Conservation (phyloP, 495 filamentous ascomycete genomes). For the Lasiosphaeria hispida region DNA sequence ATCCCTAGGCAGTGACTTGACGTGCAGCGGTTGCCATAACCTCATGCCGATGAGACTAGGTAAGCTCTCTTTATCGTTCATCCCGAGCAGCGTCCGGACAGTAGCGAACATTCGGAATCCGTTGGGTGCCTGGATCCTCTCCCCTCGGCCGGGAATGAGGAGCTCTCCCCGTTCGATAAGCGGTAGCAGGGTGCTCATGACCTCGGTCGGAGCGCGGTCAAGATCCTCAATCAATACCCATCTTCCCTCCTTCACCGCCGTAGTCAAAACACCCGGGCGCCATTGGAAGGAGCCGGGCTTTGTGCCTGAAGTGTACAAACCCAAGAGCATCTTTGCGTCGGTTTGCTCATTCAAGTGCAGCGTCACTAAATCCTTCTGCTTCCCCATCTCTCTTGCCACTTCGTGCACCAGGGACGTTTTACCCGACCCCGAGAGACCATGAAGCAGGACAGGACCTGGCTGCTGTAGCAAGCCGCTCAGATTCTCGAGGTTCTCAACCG, state of each 20-base stretch:
- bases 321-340: conserved; percentile 91
- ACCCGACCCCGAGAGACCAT: conserved; percentile 81
- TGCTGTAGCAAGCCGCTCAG: conserved; percentile 65
- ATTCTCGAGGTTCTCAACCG: conserved; percentile 62
- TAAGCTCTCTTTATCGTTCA: conserved; percentile 63
- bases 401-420: conserved; percentile 88
- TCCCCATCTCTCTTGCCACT: conserved; percentile 71
- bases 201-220: conserved; percentile 91
- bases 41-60: conserved; percentile 68
- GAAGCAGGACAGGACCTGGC: conserved; percentile 69
- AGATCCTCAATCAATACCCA: conserved; percentile 98
- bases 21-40: conserved; percentile 73
- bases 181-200: conserved; percentile 86
- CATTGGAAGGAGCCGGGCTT: conserved; percentile 86
- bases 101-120: conserved; percentile 92
- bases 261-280: conserved; percentile 91
- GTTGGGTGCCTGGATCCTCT: conserved; percentile 74
- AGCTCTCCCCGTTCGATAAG: conserved; percentile 87
- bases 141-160: conserved; percentile 79
- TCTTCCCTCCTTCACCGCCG: conserved; percentile 86
- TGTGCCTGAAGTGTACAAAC: conserved; percentile 83
- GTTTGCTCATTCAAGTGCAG: conserved; percentile 96
- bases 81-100: conserved; percentile 72
- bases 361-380: conserved; percentile 75
- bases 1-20: conserved; percentile 61